Conservation (phyloP, 2,329 filamentous ascomycete species). For the Bipolaris cookei region DNA sequence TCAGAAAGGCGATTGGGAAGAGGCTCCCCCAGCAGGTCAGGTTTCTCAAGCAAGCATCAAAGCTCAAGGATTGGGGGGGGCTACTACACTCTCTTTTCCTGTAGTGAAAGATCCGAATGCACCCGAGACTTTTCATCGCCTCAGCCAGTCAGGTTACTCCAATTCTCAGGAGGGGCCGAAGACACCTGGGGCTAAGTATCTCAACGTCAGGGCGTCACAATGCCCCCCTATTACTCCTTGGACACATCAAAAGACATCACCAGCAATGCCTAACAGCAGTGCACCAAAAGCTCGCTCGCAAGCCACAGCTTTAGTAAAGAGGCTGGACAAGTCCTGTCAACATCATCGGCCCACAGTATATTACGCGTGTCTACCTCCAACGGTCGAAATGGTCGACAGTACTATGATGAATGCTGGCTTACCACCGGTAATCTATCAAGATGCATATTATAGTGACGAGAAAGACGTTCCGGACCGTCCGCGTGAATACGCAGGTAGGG, state of each 20-base stretch:
- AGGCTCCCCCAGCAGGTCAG: slow-evolving; percentile 25
- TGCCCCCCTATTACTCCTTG: slow-evolving; percentile 41
- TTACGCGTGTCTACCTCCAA: slow-evolving; percentile 52
- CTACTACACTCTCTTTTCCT: slow-evolving; percentile 66
- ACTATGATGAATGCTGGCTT: slow-evolving; percentile 65
- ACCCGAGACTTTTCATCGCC: slow-evolving; percentile 64
- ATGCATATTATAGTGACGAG: slow-evolving; percentile 84
- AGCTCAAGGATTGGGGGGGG: slow-evolving; percentile 46
- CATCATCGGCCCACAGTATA: slow-evolving; percentile 36
- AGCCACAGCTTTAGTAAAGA: slow-evolving; percentile 24
- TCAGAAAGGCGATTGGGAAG: slow-evolving; percentile 15
- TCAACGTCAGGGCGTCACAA: slow-evolving; percentile 20
- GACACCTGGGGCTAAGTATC: slow-evolving; percentile 35
- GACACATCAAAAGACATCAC: slow-evolving; percentile 41
- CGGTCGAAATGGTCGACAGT: slow-evolving; percentile 55
- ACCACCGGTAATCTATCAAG: slow-evolving; percentile 78
- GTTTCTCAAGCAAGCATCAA: slow-evolving; percentile 52
- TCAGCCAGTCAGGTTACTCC: slow-evolving; percentile 70
- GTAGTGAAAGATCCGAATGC: slow-evolving; percentile 79
- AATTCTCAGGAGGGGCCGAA: slow-evolving; percentile 48
- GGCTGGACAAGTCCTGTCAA: slow-evolving; percentile 27
- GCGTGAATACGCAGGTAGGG: slow-evolving; percentile 85
- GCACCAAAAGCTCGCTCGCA: slow-evolving; percentile 25
- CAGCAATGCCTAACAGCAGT: slow-evolving; percentile 22
- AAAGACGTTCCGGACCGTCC: slow-evolving; percentile 77